Conservation (phyloP, 225 moss, liverwort and hornwort genomes). For the Straminergon stramineum region DNA sequence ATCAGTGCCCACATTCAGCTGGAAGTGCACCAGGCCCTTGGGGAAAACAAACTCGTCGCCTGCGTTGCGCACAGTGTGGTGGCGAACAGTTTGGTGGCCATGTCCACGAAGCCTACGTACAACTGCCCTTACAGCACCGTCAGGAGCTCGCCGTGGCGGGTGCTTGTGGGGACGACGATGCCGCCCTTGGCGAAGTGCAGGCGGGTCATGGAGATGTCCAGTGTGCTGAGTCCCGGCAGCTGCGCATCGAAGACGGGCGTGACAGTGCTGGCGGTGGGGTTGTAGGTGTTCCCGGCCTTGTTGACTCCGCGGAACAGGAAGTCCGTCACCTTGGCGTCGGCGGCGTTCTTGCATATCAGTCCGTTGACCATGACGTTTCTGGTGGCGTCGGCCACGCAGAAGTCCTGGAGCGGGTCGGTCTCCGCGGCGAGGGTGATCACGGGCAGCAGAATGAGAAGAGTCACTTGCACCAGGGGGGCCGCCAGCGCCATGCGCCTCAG, state of each 20-base stretch:
- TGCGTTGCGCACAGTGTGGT: background rate
- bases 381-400: constrained; percentile 2
- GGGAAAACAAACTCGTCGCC: constrained; percentile 17
- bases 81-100: background rate
- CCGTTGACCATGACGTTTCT: background rate
- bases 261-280: background rate
- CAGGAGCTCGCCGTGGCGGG: background rate
- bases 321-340: background rate
- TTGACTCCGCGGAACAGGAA: constrained; percentile 2
- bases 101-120: constrained; percentile 22
- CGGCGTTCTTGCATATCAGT: background rate
- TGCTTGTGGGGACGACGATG: background rate
- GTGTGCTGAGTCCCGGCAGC: background rate
- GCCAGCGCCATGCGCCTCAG: background rate
- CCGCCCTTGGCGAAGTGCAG: background rate
- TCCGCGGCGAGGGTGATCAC: background rate
- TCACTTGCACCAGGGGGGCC: background rate
- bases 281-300: background rate
- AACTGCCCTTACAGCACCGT: background rate
- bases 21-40: background rate
- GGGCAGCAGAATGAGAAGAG: background rate
- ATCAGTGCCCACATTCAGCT: background rate
- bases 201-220: background rate
- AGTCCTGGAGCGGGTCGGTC: background rate
- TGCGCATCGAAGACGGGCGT: constrained; percentile 2